Evolutionary conservation across 257 asterid species (phyloP).

Genomic region (Fraxinus pennsylvanica): DNA sequence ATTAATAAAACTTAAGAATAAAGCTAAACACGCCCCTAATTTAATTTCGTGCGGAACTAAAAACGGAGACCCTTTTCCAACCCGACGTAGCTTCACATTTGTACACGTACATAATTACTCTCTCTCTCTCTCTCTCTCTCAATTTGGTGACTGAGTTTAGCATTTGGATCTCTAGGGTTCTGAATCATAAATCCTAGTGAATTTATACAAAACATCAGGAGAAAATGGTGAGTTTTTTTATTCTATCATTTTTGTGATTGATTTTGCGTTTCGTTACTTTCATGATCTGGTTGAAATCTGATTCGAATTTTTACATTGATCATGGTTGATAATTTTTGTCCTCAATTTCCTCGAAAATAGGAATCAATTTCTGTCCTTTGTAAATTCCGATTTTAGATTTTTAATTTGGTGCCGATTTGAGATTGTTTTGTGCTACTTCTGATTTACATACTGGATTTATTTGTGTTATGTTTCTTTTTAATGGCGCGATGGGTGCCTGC

Average conservation of each 20-base stretch:
- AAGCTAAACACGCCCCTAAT: not conserved
- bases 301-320: conserved; percentile 6
- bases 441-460: conserved; percentile 41
- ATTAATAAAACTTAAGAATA: not conserved
- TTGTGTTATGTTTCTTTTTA: conserved; percentile 16
- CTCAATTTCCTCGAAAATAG: conserved; percentile 19
- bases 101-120: too few relatives aligned
- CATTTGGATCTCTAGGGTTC: conserved; percentile 38
- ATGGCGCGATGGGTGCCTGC: conserved; percentile 29
- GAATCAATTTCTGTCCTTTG: conserved; percentile 19
- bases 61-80: not conserved
- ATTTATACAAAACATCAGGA: conserved; percentile 4
- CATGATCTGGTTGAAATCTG: conserved; percentile 37
- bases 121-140: conserved; percentile 39
- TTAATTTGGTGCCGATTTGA: conserved; percentile 29
- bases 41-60: too few relatives aligned
- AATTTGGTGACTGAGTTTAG: conserved; percentile 28
- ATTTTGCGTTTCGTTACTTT: conserved; percentile 23
- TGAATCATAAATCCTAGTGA: conserved; percentile 24
- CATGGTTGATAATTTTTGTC: conserved; percentile 9
- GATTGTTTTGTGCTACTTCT: conserved; percentile 16
- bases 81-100: not conserved
- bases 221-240: conserved; percentile 48
- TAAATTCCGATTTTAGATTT: conserved; percentile 6
- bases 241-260: conserved; percentile 19